Evolutionary conservation across 2,329 filamentous ascomycete genomes (phyloP).

Genomic region (Fusarium protoensiforme): DNA sequence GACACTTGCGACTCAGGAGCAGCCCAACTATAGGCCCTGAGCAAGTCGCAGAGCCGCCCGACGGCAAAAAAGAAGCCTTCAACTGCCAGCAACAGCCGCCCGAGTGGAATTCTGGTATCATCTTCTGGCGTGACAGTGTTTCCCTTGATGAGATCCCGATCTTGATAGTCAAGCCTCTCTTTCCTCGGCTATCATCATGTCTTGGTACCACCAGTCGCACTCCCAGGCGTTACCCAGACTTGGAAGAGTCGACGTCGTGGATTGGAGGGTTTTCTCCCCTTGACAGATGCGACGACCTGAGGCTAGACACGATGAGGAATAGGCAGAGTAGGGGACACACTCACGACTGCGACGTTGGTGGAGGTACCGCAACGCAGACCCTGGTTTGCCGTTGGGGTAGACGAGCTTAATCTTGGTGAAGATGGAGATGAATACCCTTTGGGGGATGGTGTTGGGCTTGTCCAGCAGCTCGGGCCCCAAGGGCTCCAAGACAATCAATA

Average conservation of each 20-base stretch:
- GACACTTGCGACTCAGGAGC: constrained; percentile 30
- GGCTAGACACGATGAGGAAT: constrained; percentile 41
- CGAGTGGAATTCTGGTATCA: constrained; percentile 20
- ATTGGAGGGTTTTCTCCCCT: background rate
- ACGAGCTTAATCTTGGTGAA: constrained; percentile 39
- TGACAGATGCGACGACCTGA: constrained; percentile 28
- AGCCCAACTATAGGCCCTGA: constrained; percentile 26
- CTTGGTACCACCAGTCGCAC: background rate
- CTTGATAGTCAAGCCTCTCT: constrained; percentile 6
- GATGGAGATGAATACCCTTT: constrained; percentile 38
- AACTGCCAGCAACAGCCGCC: constrained; percentile 23
- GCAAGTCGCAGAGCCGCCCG: constrained; percentile 33
- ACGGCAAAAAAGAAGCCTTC: constrained; percentile 12
- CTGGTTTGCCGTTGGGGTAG: constrained; percentile 34
- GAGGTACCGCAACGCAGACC: constrained; percentile 31
- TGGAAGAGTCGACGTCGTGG: background rate
- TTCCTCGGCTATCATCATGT: background rate
- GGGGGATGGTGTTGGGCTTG: constrained; percentile 31
- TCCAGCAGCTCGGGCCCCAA: constrained; percentile 12
- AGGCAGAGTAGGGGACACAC: constrained; percentile 25
- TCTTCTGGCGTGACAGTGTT: constrained; percentile 36
- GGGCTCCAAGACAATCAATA: background rate
- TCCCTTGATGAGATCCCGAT: constrained; percentile 18
- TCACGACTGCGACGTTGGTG: constrained; percentile 28
- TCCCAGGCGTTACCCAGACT: background rate